Conservation (phyloP, 23 red algal genomes). For the Agarophyton chilense region DNA sequence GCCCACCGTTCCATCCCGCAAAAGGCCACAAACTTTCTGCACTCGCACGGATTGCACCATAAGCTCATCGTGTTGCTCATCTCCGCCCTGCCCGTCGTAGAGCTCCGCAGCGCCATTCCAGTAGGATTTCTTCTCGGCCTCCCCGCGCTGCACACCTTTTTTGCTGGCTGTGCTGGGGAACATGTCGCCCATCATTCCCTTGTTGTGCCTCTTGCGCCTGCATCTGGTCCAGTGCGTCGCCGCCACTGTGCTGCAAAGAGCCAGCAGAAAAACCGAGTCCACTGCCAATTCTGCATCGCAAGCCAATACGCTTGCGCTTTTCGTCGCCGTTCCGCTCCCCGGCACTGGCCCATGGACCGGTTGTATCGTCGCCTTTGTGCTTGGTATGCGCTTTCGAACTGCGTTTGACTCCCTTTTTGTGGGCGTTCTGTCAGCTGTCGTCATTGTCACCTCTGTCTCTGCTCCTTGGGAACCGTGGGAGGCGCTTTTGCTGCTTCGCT, state of each 20-base stretch:
- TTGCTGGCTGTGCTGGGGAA: constrained; percentile 85
- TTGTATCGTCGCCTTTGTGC: constrained; percentile 75
- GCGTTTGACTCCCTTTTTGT: constrained; percentile 60
- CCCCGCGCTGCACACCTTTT: constrained; percentile 53
- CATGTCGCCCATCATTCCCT: constrained; percentile 68
- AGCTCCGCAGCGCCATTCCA: constrained; percentile 91
- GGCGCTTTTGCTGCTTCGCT: constrained; percentile 34
- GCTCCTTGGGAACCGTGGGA: constrained; percentile 58
- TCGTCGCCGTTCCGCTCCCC: constrained; percentile 93
- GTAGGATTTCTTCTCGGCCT: constrained; percentile 85
- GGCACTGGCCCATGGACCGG: constrained; percentile 98
- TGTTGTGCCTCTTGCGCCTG: constrained; percentile 63
- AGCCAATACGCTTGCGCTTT: constrained; percentile 77
- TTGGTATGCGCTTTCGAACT: constrained; percentile 63
- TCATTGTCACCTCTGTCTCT: constrained; percentile 80
- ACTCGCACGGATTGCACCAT: neutral
- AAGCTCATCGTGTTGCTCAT: constrained; percentile 32
- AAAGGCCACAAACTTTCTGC: constrained; percentile 10
- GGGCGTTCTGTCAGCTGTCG: constrained; percentile 79
- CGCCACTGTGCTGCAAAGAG: constrained; percentile 48
- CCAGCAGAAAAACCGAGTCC: constrained; percentile 57
- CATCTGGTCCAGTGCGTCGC: constrained; percentile 51
- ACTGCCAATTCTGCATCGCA: constrained; percentile 21
- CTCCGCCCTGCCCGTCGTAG: constrained; percentile 88
- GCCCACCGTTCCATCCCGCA: neutral